A percentile compares a stretch with the other conserved stretches of the same genome.
These are phyloP conservation scores for Claviceps sorghi DNA, from an alignment of 2,329 filamentous ascomycete genomes.

Conservation along the genomic window DNA sequence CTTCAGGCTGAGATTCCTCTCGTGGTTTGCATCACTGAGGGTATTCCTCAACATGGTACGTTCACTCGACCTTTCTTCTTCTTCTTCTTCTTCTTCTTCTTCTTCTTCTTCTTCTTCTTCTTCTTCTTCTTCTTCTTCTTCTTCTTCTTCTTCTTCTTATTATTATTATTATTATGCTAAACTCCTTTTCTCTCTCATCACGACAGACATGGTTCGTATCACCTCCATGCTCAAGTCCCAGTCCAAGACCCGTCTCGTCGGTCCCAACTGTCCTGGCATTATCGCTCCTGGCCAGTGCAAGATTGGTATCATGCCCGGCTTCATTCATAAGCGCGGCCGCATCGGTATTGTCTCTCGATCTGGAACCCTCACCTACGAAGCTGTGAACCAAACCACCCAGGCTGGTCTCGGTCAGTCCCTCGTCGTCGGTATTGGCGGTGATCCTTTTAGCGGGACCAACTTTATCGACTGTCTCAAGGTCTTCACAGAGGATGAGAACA, in stretches of 20 bases:
- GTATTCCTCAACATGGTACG: conserved; percentile 90
- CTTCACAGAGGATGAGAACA: conserved; percentile 91
- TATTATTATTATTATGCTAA: conserved; percentile 1
- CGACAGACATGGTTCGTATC: conserved; percentile 91
- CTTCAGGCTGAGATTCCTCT: conserved; percentile 85
- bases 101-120: no score
- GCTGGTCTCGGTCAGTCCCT: conserved; percentile 94
- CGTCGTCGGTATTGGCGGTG: conserved; percentile 94
- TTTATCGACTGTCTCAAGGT: conserved; percentile 99
- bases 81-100: no score
- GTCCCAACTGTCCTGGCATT: conserved; percentile 96
- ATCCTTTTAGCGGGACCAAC: conserved; percentile 97
- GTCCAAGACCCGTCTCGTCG: conserved; percentile 89
- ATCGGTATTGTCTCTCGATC: conserved; percentile 98
- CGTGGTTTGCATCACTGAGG: conserved; percentile 95
- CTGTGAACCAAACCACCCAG: conserved; percentile 98
- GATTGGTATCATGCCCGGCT: conserved; percentile 98
- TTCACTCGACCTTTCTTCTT: conserved; percentile 7
- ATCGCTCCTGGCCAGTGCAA: conserved; percentile 95
- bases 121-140: no score
- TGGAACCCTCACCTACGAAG: conserved; percentile 97
- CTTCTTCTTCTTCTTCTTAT: no score
- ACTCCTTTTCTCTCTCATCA: conserved; percentile 2
- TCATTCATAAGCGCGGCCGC: conserved; percentile 99
- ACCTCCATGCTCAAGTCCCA: conserved; percentile 96